Evolutionary conservation across 2,329 filamentous ascomycete genomes (phyloP).

Genomic region (Alternaria incomplexa): DNA sequence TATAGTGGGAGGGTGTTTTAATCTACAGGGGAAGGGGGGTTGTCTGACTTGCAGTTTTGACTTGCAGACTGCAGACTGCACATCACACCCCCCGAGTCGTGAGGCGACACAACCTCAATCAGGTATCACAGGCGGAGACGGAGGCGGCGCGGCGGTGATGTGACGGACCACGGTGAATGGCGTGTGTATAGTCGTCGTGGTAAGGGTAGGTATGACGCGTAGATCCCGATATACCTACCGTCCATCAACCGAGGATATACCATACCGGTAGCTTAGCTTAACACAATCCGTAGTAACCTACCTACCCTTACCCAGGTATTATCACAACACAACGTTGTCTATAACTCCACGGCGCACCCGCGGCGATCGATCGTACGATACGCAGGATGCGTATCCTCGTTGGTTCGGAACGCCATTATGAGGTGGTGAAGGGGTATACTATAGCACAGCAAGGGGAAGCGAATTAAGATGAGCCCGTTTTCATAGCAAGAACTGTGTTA

Average conservation of each 20-base stretch:
- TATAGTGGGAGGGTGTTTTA: neutral
- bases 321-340: neutral
- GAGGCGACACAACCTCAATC: neutral
- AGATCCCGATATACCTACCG: neutral
- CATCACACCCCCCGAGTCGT: neutral
- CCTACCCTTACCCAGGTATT: neutral
- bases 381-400: neutral
- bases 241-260: neutral
- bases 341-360: neutral
- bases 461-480: neutral
- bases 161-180: neutral
- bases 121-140: neutral
- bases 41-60: neutral
- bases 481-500: neutral
- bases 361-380: neutral
- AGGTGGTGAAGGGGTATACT: neutral
- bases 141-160: neutral
- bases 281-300: neutral
- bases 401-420: neutral
- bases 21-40: neutral
- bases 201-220: neutral
- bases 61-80: neutral
- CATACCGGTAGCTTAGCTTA: neutral
- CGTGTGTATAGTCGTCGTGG: neutral
- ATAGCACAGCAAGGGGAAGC: neutral